Evolutionary conservation across 2,329 filamentous ascomycete species (phyloP), one percentile per base, ranked within the genome.

Genomic region (Hypomyces perniciosus): DNA sequence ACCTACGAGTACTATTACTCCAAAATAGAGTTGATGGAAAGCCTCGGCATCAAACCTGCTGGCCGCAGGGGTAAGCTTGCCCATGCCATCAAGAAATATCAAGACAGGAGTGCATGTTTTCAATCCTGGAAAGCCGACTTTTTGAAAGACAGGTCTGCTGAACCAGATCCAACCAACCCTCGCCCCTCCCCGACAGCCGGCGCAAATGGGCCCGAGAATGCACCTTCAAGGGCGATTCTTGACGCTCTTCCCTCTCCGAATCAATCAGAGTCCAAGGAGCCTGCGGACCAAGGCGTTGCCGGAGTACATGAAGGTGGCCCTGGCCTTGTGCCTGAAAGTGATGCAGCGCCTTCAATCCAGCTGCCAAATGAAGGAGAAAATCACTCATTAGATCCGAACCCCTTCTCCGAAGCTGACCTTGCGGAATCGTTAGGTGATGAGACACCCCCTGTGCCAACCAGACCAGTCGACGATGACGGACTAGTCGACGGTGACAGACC

Each of bases 41-140:
- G 79, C 6, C 71, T 89, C 13, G 77, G 74, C 1, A 70, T 91
- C 49, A 76, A 66, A 37, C 73, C 76, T 4, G 66, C 83, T 20
- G 79, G 78, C 2, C 80, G 85, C 54, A 78, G 81, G 51, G 71
- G 72, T 41, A 77, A 75, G 1, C 65, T 93, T 2, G 69, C 74
- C 10, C 71, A 75, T 53, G 81, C 80, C 8, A 79, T 91, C 50
- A 59, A 71, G 2, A 69, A 75, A 31, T 73, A 91, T 5, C 78
- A 75, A 38, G 60, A 61, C 30, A 68, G 62, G 42, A 88, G 84
- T 46, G 57, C 56, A 1, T 71, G 68, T 34, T 86, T 81, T 52
- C 61, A 59, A 13, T 50, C 48, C 9, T 68, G 66, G 66, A 59
- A 59, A 47, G 41, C 57, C 38, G 53, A 59, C 6, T 59, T 59